Evolutionary conservation across 768 basidiomycete species (phyloP).

Genomic region (Leccinum fibrillosum): DNA sequence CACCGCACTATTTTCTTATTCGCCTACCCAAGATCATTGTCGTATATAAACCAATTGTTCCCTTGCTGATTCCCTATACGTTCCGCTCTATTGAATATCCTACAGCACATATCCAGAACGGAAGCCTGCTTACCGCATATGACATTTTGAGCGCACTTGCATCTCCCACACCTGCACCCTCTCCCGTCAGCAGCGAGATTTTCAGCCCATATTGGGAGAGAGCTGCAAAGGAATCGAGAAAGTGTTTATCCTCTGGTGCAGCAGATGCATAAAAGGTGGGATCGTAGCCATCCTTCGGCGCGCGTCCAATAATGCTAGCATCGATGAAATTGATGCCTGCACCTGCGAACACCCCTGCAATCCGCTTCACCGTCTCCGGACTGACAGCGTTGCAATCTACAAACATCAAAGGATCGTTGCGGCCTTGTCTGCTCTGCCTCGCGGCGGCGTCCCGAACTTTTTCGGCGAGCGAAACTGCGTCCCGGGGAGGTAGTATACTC

Average conservation of each 20-base stretch:
- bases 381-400: slow-evolving; percentile 60
- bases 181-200: slow-evolving; percentile 43
- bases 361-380: slow-evolving; percentile 45
- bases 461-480: slow-evolving; percentile 45
- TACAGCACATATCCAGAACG: background rate
- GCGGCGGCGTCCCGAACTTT: slow-evolving; percentile 14
- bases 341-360: slow-evolving; percentile 43
- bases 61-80: slow-evolving; percentile 53
- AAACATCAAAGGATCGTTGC: slow-evolving; percentile 32
- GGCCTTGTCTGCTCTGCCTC: background rate
- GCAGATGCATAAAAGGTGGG: slow-evolving; percentile 57
- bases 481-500: slow-evolving; percentile 57
- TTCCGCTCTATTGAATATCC: background rate
- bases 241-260: slow-evolving; percentile 26
- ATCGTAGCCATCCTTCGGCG: slow-evolving; percentile 45
- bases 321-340: slow-evolving; percentile 47
- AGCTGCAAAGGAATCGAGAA: slow-evolving; percentile 38
- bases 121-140: slow-evolving; percentile 46
- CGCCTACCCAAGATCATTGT: slow-evolving; percentile 53
- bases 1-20: background rate
- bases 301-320: slow-evolving; percentile 55
- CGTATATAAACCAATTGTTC: slow-evolving; percentile 48
- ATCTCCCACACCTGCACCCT: slow-evolving; percentile 49
- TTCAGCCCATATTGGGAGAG: slow-evolving; percentile 45
- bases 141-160: slow-evolving; percentile 66